Evolutionary conservation across 176 grass and related monocot species (phyloP).

Genomic region (Oryza glumipatula): DNA sequence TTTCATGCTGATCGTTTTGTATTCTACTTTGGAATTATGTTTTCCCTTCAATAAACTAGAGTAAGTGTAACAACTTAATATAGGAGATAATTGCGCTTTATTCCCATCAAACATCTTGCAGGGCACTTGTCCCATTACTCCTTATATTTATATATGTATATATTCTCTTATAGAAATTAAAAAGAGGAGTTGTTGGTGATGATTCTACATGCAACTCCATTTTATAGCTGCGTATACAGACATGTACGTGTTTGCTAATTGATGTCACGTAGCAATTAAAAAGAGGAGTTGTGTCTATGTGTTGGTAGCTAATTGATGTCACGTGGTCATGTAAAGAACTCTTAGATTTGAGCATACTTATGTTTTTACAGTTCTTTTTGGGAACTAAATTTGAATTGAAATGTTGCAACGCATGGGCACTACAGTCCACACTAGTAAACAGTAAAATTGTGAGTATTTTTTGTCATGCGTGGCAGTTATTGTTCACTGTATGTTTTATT

Average conservation of each 20-base stretch:
- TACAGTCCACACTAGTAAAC: not conserved
- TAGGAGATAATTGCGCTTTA: not conserved
- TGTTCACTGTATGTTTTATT: not conserved
- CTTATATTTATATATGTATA: not conserved
- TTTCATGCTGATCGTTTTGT: constrained; percentile 17
- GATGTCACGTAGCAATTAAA: no score
- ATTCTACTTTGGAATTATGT: constrained; percentile 13
- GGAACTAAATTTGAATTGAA: not conserved
- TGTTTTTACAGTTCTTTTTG: not conserved
- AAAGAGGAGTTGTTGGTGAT: not conserved
- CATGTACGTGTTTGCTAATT: not conserved
- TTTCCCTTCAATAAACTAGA: constrained; percentile 20
- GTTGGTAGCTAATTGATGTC: not conserved
- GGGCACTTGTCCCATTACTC: not conserved
- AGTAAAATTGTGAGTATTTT: not conserved
- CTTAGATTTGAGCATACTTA: not conserved
- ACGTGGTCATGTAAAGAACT: not conserved
- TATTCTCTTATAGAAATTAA: not conserved
- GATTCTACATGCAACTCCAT: not conserved
- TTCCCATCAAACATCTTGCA: not conserved
- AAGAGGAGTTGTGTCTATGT: no score
- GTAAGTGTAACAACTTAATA: not conserved
- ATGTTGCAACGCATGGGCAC: not conserved
- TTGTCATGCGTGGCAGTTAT: not conserved
- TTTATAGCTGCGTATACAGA: not conserved